Percentiles rank a stretch among this genome's conserved stretches.
Evolutionary conservation across 2,329 filamentous ascomycete genomes (phyloP).

Genomic region (Trichoderma simmonsii): DNA sequence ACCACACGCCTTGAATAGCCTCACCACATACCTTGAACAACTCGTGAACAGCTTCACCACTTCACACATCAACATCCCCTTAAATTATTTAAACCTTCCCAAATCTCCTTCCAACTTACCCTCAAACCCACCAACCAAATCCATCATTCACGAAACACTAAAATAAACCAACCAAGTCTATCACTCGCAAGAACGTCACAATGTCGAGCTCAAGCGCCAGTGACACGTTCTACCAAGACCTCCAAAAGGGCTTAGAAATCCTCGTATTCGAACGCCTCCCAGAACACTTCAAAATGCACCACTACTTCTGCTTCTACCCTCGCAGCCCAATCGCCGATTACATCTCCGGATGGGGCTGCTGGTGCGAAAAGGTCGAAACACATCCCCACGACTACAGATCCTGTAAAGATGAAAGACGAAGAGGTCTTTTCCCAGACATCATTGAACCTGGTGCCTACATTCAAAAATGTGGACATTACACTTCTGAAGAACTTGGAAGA

Average conservation of each 20-base stretch:
- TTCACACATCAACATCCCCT: neutral
- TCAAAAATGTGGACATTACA: too few species aligned
- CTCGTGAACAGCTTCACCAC: neutral
- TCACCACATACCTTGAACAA: too few species aligned
- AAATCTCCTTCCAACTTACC: neutral
- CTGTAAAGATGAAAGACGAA: too few species aligned
- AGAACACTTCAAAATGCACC: too few species aligned
- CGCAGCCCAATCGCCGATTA: too few species aligned
- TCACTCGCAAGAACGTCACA: neutral
- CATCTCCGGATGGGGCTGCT: neutral
- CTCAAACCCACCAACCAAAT: neutral
- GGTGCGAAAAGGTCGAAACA: neutral
- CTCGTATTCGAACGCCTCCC: too few species aligned
- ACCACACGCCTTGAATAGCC: too few species aligned
- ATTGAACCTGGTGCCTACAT: too few species aligned
- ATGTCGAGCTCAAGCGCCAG: neutral
- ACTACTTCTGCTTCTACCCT: neutral
- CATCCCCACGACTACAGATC: neutral
- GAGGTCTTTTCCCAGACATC: too few species aligned
- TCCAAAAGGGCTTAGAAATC: neutral
- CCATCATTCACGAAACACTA: neutral
- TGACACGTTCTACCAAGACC: neutral
- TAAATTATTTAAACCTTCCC: neutral
- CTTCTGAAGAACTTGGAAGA: too few species aligned
- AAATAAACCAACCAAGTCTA: neutral